Conservation (phyloP, 192 early-diverging fungal genomes). For the Podila clonocystis region DNA sequence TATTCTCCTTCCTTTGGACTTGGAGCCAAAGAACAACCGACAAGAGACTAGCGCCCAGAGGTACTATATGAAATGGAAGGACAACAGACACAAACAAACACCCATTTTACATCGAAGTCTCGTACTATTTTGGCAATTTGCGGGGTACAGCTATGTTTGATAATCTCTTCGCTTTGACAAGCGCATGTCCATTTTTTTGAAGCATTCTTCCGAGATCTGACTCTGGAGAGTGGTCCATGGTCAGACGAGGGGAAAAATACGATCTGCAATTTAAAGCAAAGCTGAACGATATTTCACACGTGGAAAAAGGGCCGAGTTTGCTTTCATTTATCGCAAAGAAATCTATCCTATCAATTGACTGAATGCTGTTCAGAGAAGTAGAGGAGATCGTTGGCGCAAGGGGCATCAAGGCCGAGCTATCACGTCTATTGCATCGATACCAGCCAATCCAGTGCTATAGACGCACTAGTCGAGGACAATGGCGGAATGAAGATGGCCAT, state of each 20-base stretch:
- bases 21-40: too few species aligned
- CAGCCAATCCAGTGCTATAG: constrained; percentile 6
- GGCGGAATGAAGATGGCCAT: not conserved
- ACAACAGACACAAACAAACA: not conserved
- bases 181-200: not conserved
- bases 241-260: not conserved
- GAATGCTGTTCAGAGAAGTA: not conserved
- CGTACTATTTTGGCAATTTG: not conserved
- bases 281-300: too few species aligned
- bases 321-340: too few species aligned
- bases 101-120: not conserved
- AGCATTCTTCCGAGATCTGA: not conserved
- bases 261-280: too few species aligned
- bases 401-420: not conserved
- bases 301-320: too few species aligned
- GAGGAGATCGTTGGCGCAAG: not conserved
- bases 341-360: too few species aligned
- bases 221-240: not conserved
- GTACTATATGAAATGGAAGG: not conserved
- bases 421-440: constrained; percentile 17
- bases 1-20: too few species aligned
- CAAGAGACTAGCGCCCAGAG: not conserved
- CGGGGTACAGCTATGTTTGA: not conserved
- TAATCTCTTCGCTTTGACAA: not conserved
- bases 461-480: not conserved